Conservation (phyloP, 345 rosid species). For the Raphanus raphanistrum region DNA sequence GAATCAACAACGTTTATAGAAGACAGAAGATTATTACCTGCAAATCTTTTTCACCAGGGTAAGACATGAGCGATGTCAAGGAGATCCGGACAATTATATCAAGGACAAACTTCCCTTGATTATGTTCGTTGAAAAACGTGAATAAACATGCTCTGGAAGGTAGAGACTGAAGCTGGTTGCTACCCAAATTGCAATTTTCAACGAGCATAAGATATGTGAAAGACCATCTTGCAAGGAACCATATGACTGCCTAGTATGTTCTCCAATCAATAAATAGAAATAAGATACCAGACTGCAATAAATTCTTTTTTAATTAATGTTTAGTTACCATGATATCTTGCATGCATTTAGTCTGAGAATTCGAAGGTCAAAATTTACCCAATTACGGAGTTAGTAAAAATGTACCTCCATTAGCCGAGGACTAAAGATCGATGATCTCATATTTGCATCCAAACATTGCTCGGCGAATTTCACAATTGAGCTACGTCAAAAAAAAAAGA, state of each 20-base stretch:
- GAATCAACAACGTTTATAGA: background rate
- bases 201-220: slow-evolving; percentile 75
- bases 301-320: background rate
- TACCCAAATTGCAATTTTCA: slow-evolving; percentile 56
- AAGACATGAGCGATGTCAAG: slow-evolving; percentile 69
- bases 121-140: slow-evolving; percentile 74
- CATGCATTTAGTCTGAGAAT: background rate
- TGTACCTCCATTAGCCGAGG: slow-evolving; percentile 98
- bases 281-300: slow-evolving; percentile 14
- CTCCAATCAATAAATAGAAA: slow-evolving; percentile 20
- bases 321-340: slow-evolving; percentile 3
- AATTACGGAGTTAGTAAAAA: slow-evolving; percentile 13
- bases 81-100: slow-evolving; percentile 78
- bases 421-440: slow-evolving; percentile 75
- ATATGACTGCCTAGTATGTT: slow-evolving; percentile 72
- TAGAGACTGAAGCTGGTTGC: slow-evolving; percentile 50
- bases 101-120: slow-evolving; percentile 77
- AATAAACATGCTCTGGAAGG: slow-evolving; percentile 58
- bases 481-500: slow-evolving; percentile 48
- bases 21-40: slow-evolving; percentile 56
- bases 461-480: slow-evolving; percentile 78
- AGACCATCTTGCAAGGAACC: slow-evolving; percentile 99
- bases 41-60: slow-evolving; percentile 93
- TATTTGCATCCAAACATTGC: slow-evolving; percentile 73
- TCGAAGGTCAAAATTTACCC: background rate